Base-by-base conservation (phyloP, 2,329 filamentous ascomycete species). In the Microsporum ferrugineum region DNA sequence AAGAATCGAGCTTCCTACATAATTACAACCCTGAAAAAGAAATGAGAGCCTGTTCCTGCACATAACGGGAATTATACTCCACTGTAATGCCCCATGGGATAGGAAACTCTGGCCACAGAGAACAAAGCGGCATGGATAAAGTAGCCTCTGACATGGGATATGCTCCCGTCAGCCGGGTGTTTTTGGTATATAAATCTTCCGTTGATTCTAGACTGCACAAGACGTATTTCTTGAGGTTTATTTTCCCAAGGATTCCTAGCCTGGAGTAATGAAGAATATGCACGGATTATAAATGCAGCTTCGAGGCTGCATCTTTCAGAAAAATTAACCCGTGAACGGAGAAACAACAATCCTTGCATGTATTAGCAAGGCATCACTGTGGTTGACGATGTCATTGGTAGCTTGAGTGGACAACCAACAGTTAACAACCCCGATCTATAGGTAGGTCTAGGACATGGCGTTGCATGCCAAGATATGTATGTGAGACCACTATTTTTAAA, bases 41-140 rank as follows among this genome's bases (percentile, higher is more conserved):
- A 59, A 59, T n/a, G 41, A 49, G 17, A 17, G 57, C n/a, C 55
- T 43, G 57, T 59, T 59, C 57, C 57, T 59, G 57, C 57, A 59
- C 57, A 55, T 8, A 55, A 55, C 51, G 31, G 51, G 51, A 55
- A 17, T 36, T 55, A 55, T 55, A 14, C 51, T 55, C 51, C 51
- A 55, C 51, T 31, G 31, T 8, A 1, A 36, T 12, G 23, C 36
- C 51, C 51, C 51, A 29, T 55, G 51, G 51, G 51, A 55, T 36
- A 55, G 51, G 51, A 55, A 55, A 55, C 51, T 55, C 51, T 38
- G 51, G 43, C 36, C 51, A 55, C 31, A 38, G n/a, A 33, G 33
- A 36, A 23, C 6, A 55, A 23, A 29, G 6, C 31, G 33, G 51
- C 51, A 55, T 55, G 51, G 51, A 55, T 55, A 38, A 10, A 31